Base-by-base conservation (phyloP, 768 basidiomycete species). In the Phaeotremella skinneri region DNA sequence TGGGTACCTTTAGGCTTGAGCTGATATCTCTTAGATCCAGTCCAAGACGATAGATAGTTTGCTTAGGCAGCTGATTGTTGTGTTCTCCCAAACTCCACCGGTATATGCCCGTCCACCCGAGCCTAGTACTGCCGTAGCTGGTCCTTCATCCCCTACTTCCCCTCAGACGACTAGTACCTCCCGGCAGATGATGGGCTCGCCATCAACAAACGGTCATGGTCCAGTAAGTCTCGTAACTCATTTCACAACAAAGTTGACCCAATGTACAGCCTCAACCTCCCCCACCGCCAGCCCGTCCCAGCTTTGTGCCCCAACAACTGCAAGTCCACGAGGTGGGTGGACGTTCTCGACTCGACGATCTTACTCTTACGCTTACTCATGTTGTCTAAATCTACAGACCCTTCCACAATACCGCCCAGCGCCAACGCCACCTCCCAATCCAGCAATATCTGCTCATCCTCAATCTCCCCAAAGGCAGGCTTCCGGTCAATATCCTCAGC, bases 31-130 rank as follows among this genome's bases (percentile, higher is more conserved):
- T 32, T 6, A n/a, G n/a, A n/a, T 2, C 2, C 64, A 94, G 91
- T 86, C 85, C 48, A 90, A 91, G 78, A 84, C 80, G 73, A 79
- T 98, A n/a, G 78, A 81, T 26, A 83, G 81, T 3, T 81, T 99
- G 21, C 74, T 93, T 43, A 84, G 88, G 62, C 85, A 85, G 20
- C 83, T 97, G 80, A 86, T 88, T 65, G 82, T 84, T 39, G 82
- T 87, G 55, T 98, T 98, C 79, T 93, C 90, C 21, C 81, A 81
- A 29, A 83, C 85, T 47, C 93, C 94, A 42, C 93, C 93, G 5
- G 85, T 98, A 16, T 96, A 92, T 74, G 85, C 93, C 30, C 91
- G 87, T 77, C 87, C 90, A 16, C 59, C 67, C 16, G 54, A 63
- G 37, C 50, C 52, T 16, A 31, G 45, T 13, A 49, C 48, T 1